Base-by-base conservation (phyloP, 331 rosid species). In the Pyracantha coccinea region DNA sequence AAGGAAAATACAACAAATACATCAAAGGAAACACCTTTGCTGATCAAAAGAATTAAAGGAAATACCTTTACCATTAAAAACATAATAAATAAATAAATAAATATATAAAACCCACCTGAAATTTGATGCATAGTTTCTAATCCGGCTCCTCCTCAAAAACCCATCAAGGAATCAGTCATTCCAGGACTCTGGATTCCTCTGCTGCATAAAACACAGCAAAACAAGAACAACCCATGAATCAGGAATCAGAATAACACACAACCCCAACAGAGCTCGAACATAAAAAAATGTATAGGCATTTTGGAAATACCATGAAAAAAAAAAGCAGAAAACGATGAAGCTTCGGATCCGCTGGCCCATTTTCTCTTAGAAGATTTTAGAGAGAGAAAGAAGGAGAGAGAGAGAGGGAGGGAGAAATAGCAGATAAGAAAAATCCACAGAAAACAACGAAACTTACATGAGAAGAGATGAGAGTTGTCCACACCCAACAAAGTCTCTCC, bases 311-410 rank as follows among this genome's bases (percentile, higher is more conserved):
- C 58, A 63, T 59, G 10, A 7, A 52, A 52, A 52, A 50, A 75
- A 75, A 77, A 73, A 70, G 81, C 68, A 75, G 82, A 84, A 66
- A 81, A 81, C 14, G 80, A 80, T 71, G 83, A 85, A 73, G 80
- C 77, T 88, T 81, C 86, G 89, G 92, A 89, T 85, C 93, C 82
- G 80, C 81, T 79, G 82, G 85, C 79, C 78, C 92, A 91, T 87
- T 86, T 83, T 80, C 67, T 79, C 78, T 9, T 70, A 77, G 85
- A 77, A 88, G 92, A 88, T 84, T 78, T 75, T 17, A 75, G 65
- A 69, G 31, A 73, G 75, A 62, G 57, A 27, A 74, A 76, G 78
- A 68, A 85, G 82, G 90, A 75, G 82, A 32, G 55, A 27, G 79
- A 76, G 77, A 70, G 87, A 80, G 90, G 78, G 82, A 65, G 75